Evolutionary conservation across 1,139 yeast species (phyloP).

Genomic region (Suhomyces choctaworum): DNA sequence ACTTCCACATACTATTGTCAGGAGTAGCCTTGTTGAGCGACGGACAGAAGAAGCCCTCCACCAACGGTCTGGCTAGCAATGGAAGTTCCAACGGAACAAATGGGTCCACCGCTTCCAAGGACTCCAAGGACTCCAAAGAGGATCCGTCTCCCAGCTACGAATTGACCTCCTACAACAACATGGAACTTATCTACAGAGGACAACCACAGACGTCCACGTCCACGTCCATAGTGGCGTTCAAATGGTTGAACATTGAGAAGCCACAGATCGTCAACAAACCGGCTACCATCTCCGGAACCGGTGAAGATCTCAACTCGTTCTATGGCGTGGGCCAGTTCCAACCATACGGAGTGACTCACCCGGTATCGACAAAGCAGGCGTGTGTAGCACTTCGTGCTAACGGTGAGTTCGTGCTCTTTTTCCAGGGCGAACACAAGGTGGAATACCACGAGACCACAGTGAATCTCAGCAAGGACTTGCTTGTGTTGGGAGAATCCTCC

Average conservation of each 20-base stretch:
- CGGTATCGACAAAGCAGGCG: constrained; percentile 68
- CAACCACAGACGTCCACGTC: constrained; percentile 12
- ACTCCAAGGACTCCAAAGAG: constrained; percentile 1
- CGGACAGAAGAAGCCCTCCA: background rate
- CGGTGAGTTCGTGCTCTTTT: constrained; percentile 60
- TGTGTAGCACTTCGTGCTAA: constrained; percentile 65
- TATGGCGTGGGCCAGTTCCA: constrained; percentile 61
- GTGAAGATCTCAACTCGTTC: constrained; percentile 30
- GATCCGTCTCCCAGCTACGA: constrained; percentile 38
- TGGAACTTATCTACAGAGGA: constrained; percentile 48
- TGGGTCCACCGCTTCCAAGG: constrained; percentile 2
- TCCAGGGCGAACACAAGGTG: constrained; percentile 62
- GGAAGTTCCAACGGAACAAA: constrained; percentile 3
- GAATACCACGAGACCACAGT: constrained; percentile 48
- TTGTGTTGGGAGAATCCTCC: constrained; percentile 47
- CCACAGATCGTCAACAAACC: constrained; percentile 57
- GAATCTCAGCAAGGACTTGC: constrained; percentile 24
- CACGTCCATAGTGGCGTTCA: constrained; percentile 50
- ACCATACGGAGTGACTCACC: constrained; percentile 68
- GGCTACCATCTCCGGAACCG: constrained; percentile 36
- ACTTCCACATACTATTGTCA: constrained; percentile 48
- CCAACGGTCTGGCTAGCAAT: constrained; percentile 1
- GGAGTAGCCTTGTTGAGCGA: constrained; percentile 42
- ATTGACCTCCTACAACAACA: constrained; percentile 47
- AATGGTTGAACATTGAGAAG: constrained; percentile 72